Conservation (phyloP, 177 flowering plant genomes). For the Tripterygium wilfordii region DNA sequence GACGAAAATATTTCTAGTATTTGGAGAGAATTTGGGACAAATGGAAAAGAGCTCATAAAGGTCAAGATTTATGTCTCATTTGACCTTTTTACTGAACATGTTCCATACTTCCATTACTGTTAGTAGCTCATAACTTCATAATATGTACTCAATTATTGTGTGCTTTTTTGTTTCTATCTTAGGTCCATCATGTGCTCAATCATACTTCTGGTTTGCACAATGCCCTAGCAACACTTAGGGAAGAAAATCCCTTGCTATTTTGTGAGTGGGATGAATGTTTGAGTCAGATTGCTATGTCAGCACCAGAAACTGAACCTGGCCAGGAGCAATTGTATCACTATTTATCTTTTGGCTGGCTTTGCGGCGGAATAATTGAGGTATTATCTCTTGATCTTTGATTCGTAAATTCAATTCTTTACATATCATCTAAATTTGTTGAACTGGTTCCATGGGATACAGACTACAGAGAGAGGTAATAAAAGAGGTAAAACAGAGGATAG, state of each 20-base stretch:
- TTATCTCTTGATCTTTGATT: no score
- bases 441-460: no score
- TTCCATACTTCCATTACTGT: no score
- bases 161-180: not conserved
- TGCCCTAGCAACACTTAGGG: conserved; percentile 46
- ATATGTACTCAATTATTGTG: no score
- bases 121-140: no score
- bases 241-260: conserved; percentile 61
- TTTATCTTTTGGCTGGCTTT: conserved; percentile 89
- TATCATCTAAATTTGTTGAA: no score
- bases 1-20: conserved; percentile 71
- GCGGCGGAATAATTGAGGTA: conserved; percentile 98
- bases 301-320: conserved; percentile 86
- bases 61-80: no score
- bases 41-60: conserved; percentile 76
- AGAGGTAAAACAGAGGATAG: no score
- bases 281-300: conserved; percentile 41
- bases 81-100: no score
- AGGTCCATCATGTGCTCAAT: conserved; percentile 96
- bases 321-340: conserved; percentile 76
- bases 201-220: conserved; percentile 95
- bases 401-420: no score
- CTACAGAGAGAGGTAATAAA: no score
- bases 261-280: conserved; percentile 80
- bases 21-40: conserved; percentile 80